phyloP scores from a whole-genome alignment of 2,329 filamentous ascomycete species.

The Apiospora rasikravindrae region DNA sequence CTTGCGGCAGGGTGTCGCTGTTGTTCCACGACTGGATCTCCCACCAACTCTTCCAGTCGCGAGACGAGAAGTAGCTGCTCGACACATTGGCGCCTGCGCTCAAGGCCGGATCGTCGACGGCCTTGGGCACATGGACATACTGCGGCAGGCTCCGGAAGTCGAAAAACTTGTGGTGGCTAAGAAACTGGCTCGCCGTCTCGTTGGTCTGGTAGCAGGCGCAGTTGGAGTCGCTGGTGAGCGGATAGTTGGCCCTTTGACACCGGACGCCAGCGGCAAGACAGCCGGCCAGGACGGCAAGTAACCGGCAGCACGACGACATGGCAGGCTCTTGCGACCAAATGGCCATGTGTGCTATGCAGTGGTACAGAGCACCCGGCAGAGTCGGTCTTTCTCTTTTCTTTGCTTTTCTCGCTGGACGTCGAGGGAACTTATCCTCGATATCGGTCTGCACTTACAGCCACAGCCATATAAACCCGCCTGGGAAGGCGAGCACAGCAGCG shows the following conservation, averaged over 20 bases:
- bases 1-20: slow-evolving; percentile 26
- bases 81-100: slow-evolving; percentile 36
- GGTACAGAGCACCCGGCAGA: too few relatives aligned
- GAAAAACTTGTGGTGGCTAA: slow-evolving; percentile 52
- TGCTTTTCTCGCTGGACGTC: background rate
- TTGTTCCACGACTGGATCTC: slow-evolving; percentile 40
- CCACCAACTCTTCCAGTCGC: slow-evolving; percentile 39
- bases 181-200: slow-evolving; percentile 46
- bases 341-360: too few relatives aligned
- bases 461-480: background rate
- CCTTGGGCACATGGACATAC: slow-evolving; percentile 40
- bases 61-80: slow-evolving; percentile 39
- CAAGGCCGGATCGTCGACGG: slow-evolving; percentile 31
- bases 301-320: background rate
- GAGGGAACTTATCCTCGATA: background rate
- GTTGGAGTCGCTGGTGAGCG: slow-evolving; percentile 31
- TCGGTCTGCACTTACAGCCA: background rate
- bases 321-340: background rate
- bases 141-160: slow-evolving; percentile 52
- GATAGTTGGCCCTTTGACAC: slow-evolving; percentile 21
- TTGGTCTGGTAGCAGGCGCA: slow-evolving; percentile 55
- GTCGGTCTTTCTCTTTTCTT: background rate
- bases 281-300: background rate
- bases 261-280: background rate
- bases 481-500: background rate